Evolutionary conservation across 768 basidiomycete species (phyloP).

Genomic region (Favolaschia claudopus): DNA sequence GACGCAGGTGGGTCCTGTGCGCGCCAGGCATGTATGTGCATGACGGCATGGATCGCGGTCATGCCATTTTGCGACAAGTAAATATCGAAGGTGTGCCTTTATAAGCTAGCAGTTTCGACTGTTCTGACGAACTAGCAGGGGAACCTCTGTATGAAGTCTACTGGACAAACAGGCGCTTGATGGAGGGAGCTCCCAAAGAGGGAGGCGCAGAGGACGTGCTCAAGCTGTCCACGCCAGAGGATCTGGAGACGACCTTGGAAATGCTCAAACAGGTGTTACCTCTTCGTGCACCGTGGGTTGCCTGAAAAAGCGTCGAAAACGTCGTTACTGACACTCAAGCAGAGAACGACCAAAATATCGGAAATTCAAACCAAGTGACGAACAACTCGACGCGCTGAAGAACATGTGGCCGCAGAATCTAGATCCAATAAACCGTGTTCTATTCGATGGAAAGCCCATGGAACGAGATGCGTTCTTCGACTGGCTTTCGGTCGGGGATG

Average conservation of each 20-base stretch:
- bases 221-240: neutral
- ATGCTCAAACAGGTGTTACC: too few relatives aligned
- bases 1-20: neutral
- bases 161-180: neutral
- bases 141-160: conserved; percentile 6
- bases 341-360: neutral
- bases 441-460: neutral
- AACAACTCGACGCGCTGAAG: neutral
- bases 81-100: neutral
- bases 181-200: neutral
- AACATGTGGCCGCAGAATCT: neutral
- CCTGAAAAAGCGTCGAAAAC: too few relatives aligned
- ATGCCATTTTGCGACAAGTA: neutral
- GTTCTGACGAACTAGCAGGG: too few relatives aligned
- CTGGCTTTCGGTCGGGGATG: neutral
- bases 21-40: neutral
- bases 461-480: neutral
- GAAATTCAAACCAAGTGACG: neutral
- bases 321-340: too few relatives aligned
- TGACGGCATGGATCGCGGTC: neutral
- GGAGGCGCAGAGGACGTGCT: neutral
- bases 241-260: neutral
- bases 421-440: neutral
- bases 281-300: too few relatives aligned
- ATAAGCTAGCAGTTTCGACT: neutral